phyloP scores from a whole-genome alignment of 2,329 filamentous ascomycete genomes.

The Colletotrichum agaves region DNA sequence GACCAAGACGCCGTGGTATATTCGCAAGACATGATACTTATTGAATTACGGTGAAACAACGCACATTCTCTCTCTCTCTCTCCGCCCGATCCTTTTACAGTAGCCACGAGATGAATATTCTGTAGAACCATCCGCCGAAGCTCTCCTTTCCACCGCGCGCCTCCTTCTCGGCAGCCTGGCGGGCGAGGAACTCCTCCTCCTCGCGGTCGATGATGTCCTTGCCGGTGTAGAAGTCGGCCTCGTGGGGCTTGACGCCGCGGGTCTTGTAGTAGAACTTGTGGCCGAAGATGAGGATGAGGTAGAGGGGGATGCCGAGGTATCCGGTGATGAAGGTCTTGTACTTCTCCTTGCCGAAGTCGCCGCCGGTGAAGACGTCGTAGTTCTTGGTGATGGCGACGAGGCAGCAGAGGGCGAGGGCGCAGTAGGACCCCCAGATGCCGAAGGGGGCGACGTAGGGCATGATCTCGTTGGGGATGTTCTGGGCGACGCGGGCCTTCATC shows the following conservation, averaged over 20 bases:
- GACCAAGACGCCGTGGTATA: slow-evolving; percentile 36
- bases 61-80: background rate
- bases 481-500: slow-evolving; percentile 69
- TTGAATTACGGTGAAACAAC: slow-evolving; percentile 9
- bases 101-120: slow-evolving; percentile 40
- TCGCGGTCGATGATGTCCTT: slow-evolving; percentile 80
- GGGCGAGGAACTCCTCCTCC: slow-evolving; percentile 74
- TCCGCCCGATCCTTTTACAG: slow-evolving; percentile 26
- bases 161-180: slow-evolving; percentile 52
- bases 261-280: slow-evolving; percentile 70
- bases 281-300: slow-evolving; percentile 74
- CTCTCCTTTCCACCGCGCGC: slow-evolving; percentile 40
- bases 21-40: slow-evolving; percentile 35
- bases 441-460: slow-evolving; percentile 77
- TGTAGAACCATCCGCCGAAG: slow-evolving; percentile 44
- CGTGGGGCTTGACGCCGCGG: slow-evolving; percentile 64
- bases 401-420: slow-evolving; percentile 75
- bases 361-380: slow-evolving; percentile 75
- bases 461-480: slow-evolving; percentile 63
- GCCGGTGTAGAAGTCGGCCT: slow-evolving; percentile 76
- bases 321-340: slow-evolving; percentile 83
- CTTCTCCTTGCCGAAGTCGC: slow-evolving; percentile 54
- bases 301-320: slow-evolving; percentile 81
- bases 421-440: slow-evolving; percentile 75
- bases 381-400: slow-evolving; percentile 86